Conservation (phyloP, 768 basidiomycete species). For the Tricholoma matsutake region DNA sequence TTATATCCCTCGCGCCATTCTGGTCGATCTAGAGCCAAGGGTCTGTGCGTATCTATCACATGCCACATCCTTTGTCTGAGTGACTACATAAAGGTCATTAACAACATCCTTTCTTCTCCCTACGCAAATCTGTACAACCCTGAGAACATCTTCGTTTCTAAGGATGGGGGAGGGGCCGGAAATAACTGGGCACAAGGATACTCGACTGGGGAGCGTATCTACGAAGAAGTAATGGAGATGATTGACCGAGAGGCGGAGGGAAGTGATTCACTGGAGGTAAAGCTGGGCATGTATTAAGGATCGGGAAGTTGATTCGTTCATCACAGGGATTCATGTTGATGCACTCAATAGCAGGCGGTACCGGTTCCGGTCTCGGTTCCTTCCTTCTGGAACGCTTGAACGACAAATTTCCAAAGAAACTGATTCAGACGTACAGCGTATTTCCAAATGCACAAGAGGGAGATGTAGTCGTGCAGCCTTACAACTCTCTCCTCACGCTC, state of each 20-base stretch:
- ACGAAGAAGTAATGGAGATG: conserved; percentile 99
- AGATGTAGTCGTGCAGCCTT: conserved; percentile 98
- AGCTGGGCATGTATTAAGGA: conserved; percentile 11
- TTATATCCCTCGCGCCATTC: conserved; percentile 95
- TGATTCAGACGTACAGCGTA: conserved; percentile 98
- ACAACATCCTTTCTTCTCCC: conserved; percentile 86
- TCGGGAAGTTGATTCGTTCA: background rate
- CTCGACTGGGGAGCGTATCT: conserved; percentile 82
- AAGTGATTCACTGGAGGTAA: conserved; percentile 92
- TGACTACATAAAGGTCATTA: conserved; percentile 74
- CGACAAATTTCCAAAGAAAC: conserved; percentile 98
- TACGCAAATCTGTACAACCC: conserved; percentile 94
- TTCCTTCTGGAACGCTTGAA: conserved; percentile 94
- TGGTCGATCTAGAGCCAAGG: conserved; percentile 94
- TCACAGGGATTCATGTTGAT: conserved; percentile 97
- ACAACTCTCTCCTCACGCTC: conserved; percentile 91
- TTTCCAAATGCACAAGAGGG: conserved; percentile 93
- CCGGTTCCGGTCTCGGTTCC: conserved; percentile 97
- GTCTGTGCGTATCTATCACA: conserved; percentile 43
- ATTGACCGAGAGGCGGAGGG: conserved; percentile 97
- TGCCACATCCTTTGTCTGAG: conserved; percentile 2
- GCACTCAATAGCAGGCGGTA: conserved; percentile 98
- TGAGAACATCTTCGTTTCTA: conserved; percentile 94
- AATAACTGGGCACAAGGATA: conserved; percentile 99
- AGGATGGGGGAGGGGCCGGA: conserved; percentile 98